Base-by-base conservation (phyloP, 176 grass and related monocot genomes). In the Pontederia crassipes region DNA sequence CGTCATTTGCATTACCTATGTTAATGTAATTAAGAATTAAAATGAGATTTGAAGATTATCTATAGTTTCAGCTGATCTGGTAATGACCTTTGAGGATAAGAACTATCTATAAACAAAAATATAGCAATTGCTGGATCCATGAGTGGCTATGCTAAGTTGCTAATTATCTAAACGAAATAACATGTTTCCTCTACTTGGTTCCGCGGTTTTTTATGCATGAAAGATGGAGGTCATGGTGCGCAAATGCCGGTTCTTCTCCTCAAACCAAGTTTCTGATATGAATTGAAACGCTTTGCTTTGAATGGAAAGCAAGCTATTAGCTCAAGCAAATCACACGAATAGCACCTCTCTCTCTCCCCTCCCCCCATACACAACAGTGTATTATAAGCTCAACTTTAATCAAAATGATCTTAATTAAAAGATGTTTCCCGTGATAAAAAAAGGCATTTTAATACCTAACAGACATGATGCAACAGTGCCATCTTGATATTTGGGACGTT, bases 301-400 rank as follows among this genome's bases (percentile, higher is more conserved):
- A 56, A 56, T 56, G 54, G 54, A 56, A 56, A 56, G 54, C 54
- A 56, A 56, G 54, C 54, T 17, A 56, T 24, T 56, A 56, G 4
- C 54, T 56, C 54, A 56, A 56, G 14, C 54, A 56, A 56, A 56
- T 56, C 54, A 56, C 54, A 56, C 20, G 54, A 56, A 56, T 8
- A 17, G 8, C 17, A 56, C 54, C 54, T 54, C 53, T 55, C 12
- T n/a, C 52, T n/a, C 52, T 4, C 53, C 10, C 52, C 10, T n/a
- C 10, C 20, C 20, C 20, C 20, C 20, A 24, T 24, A 24, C 20
- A 24, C 20, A 24, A 24, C 53, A 8, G n/a, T 55, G n/a, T 55
- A 10, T n/a, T 18, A 17, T 14, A 17, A n/a, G 8, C 16, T 56
- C 54, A 17, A 24, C 20, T 24, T 24, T 24, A 24, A 24, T 24